These are phyloP conservation scores for Tripterygium wilfordii DNA, from an alignment of 177 flowering plant species.

Conservation along the genomic window DNA sequence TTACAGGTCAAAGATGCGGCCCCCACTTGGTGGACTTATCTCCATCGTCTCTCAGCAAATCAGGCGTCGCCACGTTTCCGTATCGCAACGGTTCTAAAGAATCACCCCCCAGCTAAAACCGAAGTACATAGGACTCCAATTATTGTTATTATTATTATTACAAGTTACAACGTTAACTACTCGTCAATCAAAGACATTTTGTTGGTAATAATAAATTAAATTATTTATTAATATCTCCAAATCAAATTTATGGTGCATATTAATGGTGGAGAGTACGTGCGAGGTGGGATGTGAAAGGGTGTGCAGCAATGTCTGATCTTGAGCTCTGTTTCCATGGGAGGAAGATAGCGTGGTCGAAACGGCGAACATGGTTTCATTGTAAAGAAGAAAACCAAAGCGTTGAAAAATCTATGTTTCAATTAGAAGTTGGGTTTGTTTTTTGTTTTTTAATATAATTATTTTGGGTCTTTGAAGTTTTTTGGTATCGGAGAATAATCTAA, in stretches of 20 bases:
- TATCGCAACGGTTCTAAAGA: slow-evolving; percentile 69
- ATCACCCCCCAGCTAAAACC: neutral
- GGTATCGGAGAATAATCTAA: slow-evolving; percentile 1
- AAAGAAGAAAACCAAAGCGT: slow-evolving; percentile 16
- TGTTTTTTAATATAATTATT: neutral
- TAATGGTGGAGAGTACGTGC: slow-evolving; percentile 64
- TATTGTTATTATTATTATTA: no score
- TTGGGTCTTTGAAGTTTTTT: neutral
- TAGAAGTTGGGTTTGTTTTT: no score
- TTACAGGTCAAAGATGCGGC: no score
- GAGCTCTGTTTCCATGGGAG: slow-evolving; percentile 24
- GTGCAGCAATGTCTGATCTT: slow-evolving; percentile 21
- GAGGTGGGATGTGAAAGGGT: slow-evolving; percentile 50
- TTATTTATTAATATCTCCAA: no score
- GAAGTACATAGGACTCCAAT: neutral
- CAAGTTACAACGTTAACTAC: no score
- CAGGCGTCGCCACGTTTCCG: slow-evolving; percentile 66
- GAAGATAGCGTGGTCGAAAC: slow-evolving; percentile 67
- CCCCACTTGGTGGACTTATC: slow-evolving; percentile 94
- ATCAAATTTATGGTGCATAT: no score
- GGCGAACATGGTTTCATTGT: slow-evolving; percentile 50
- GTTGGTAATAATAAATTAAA: no score
- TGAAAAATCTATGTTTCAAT: slow-evolving; percentile 18
- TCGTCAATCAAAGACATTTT: no score
- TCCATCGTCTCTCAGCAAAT: slow-evolving; percentile 82